Base-by-base conservation (phyloP, 345 rosid species). In the Brassica juncea region DNA sequence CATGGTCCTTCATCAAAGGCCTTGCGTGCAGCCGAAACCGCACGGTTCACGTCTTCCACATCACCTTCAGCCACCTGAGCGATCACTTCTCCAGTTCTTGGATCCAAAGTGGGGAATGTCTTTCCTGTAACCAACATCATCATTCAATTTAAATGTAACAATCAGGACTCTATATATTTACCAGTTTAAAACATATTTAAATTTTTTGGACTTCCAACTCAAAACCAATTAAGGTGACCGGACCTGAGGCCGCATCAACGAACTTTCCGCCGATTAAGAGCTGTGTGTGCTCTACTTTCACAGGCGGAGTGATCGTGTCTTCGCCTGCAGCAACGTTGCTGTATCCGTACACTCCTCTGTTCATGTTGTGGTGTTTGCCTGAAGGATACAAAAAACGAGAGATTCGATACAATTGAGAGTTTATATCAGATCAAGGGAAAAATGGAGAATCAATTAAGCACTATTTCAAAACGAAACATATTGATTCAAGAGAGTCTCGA, bases 241-340 rank as follows among this genome's bases (percentile, higher is more conserved):
- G 9, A 42, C 99, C 99, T 80, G 99, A 91, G 34, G 87, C 98
- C 0, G 99, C 75, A 85, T 90, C 96, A 69, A 91, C 93, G 76
- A 88, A 88, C 54, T 89, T 76, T 30, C 99, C 99, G 78, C 84
- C 72, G 73, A 95, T 93, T 7, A 91, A 74, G 68, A 93, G 98
- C 86, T 93, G 85, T 25, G 86, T 84, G 75, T 86, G 75, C 49
- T 85, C 68, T 1, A 91, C 90, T 62, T 85, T 70, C 68, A 91
- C 89, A 11, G 93, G 85, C 58, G 98, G 95, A 58, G 79, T 77
- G 11, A 89, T 79, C 9, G 94, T 85, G 52, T 89, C 82, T 19
- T 92, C 97, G 23, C 61, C 70, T 65, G 80, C 86, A 66, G 86
- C 85, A 27, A 73, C 27, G 64, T 89, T 90, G 85, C 91, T 86